A percentile compares a stretch with the other conserved stretches of the same genome.
Conservation (phyloP, 108 stramenopile species). For the Nitzschia inconspicua region DNA sequence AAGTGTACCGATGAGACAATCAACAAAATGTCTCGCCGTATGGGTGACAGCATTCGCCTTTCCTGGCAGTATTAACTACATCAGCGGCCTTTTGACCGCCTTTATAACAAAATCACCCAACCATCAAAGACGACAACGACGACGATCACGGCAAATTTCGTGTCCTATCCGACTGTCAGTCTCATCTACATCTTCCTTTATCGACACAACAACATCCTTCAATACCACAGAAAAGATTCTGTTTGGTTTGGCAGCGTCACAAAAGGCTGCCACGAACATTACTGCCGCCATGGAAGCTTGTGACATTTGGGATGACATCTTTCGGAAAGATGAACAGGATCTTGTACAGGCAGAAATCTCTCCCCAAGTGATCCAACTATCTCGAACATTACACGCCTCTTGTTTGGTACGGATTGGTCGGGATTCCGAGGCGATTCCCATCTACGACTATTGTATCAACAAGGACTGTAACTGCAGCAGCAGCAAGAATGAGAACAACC, state of each 20-base stretch:
- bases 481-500: background rate
- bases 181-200: background rate
- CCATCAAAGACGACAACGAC: background rate
- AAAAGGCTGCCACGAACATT: constrained; percentile 18
- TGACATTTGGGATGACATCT: constrained; percentile 19
- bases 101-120: background rate
- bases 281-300: constrained; percentile 38
- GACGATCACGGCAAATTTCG: background rate
- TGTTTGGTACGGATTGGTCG: constrained; percentile 58
- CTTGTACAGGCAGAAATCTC: constrained; percentile 1
- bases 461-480: constrained; percentile 11
- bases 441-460: constrained; percentile 25
- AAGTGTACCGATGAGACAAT: no score
- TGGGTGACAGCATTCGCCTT: no score
- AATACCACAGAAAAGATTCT: background rate
- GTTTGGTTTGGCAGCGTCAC: constrained; percentile 27
- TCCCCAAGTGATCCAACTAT: constrained; percentile 9
- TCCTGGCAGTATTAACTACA: no score
- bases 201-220: background rate
- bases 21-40: no score
- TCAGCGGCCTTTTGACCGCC: no score
- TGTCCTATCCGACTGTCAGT: background rate
- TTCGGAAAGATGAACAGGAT: background rate
- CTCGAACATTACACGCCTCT: constrained; percentile 45
- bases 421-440: constrained; percentile 42